Conservation (phyloP, 2,329 filamentous ascomycete genomes). For the Macroventuria anomochaeta region DNA sequence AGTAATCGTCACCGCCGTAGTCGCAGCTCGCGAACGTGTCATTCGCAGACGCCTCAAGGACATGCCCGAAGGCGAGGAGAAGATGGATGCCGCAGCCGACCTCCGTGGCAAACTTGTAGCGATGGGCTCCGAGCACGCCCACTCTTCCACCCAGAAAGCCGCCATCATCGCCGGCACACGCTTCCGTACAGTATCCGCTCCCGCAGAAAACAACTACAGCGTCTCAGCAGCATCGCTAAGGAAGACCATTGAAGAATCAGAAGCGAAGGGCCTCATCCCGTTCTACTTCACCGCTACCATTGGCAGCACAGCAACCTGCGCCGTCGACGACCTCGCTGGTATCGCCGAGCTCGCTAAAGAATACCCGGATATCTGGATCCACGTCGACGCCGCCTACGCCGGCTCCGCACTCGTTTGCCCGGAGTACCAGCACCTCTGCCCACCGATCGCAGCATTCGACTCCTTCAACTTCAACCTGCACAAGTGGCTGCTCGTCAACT, state of each 20-base stretch:
- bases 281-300: conserved; percentile 86
- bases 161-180: conserved; percentile 86
- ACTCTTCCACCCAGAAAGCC: conserved; percentile 86
- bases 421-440: conserved; percentile 75
- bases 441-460: conserved; percentile 72
- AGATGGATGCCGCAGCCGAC: conserved; percentile 66
- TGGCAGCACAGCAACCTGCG: conserved; percentile 88
- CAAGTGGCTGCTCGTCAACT: conserved; percentile 96
- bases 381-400: conserved; percentile 92
- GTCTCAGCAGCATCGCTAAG: conserved; percentile 71
- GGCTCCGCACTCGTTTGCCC: conserved; percentile 83
- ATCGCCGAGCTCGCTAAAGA: conserved; percentile 65
- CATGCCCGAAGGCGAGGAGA: conserved; percentile 44
- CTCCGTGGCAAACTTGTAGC: conserved; percentile 77
- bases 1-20: conserved; percentile 83
- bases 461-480: conserved; percentile 96
- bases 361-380: conserved; percentile 78
- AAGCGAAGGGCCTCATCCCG: conserved; percentile 74
- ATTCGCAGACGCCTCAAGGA: conserved; percentile 57
- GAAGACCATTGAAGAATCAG: conserved; percentile 68
- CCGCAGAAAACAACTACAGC: conserved; percentile 68
- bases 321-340: conserved; percentile 78
- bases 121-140: conserved; percentile 77
- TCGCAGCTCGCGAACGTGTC: conserved; percentile 75
- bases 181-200: conserved; percentile 72